phyloP scores from a whole-genome alignment of 192 early-diverging fungal genomes.

The Dissophora ornata region DNA sequence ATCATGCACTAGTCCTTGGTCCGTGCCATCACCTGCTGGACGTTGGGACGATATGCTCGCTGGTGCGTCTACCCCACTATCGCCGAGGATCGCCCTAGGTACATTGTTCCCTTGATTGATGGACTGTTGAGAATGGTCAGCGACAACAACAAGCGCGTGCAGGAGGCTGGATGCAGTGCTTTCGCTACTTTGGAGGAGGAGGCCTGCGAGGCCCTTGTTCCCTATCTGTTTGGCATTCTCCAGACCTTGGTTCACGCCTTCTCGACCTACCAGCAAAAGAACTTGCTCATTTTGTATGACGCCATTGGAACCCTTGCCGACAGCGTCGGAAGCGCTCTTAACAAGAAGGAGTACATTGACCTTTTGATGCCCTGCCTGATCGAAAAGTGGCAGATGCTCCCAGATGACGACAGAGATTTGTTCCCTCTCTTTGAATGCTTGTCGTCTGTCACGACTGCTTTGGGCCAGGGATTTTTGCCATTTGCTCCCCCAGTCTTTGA shows the following conservation, averaged over 20 bases:
- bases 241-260: constrained; percentile 86
- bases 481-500: constrained; percentile 88
- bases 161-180: constrained; percentile 96
- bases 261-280: constrained; percentile 94
- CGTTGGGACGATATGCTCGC: constrained; percentile 90
- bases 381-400: constrained; percentile 83
- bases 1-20: constrained; percentile 96
- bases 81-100: constrained; percentile 68
- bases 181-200: constrained; percentile 97
- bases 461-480: constrained; percentile 88
- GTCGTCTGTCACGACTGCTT: constrained; percentile 85
- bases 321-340: constrained; percentile 84
- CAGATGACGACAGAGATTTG: constrained; percentile 90
- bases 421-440: constrained; percentile 95
- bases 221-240: constrained; percentile 91
- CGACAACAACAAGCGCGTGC: constrained; percentile 98
- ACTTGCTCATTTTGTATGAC: constrained; percentile 96
- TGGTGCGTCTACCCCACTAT: constrained; percentile 77
- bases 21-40: constrained; percentile 99
- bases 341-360: constrained; percentile 83
- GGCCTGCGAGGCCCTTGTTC: constrained; percentile 81
- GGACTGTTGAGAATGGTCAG: constrained; percentile 79
- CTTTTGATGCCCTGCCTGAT: constrained; percentile 90
- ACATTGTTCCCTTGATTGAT: constrained; percentile 88
- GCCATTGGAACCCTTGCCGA: constrained; percentile 98